Base-by-base conservation (phyloP, 768 basidiomycete species). In the Russula emetica region DNA sequence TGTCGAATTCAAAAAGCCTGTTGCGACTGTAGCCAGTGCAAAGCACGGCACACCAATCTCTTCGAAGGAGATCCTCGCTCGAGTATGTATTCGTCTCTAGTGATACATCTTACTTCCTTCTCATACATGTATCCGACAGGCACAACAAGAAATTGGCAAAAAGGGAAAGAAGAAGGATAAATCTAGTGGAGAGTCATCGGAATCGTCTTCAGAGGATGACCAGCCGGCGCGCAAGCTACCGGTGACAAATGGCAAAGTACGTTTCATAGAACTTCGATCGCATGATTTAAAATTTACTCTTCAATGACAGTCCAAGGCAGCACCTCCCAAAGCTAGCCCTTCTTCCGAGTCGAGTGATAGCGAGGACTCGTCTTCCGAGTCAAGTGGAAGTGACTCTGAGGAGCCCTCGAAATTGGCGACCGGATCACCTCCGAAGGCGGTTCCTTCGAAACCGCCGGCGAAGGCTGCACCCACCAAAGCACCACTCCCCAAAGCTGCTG, bases 41-140 rank as follows among this genome's bases (percentile, higher is more conserved):
- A 72, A 72, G 63, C 72, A 71, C 38, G 53, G 64, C 56, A 63
- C 69, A 10, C 74, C 74, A n/a, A 67, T 69, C 18, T 77, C 78
- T 5, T 74, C 79, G 16, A 80, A 76, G 66, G 77, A 78, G 55
- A 78, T 78, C 26, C 70, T 79, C 0, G 77, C 76, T 16, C 82
- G 78, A 69, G 78, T 67, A 56, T 28, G 47, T 63, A 32, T 56
- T 13, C 44, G 32, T 63, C 13, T 36, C 44, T 34, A n/a, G 24
- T 42, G 20, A 20, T 32, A 50, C 20, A 16, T 58, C 28, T 58
- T 24, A 47, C 16, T 13, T 16, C 1, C 16, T 47, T 45, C 30
- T 57, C 56, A 30, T 45, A 5, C 30, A 16, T 30, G 24, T 26
- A 9, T 34, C 50, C 5, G 14, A 36, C 11, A 65, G 66, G 55